Evolutionary conservation across 306 rosid genomes (phyloP).

Genomic region (Trifolium pratense): DNA sequence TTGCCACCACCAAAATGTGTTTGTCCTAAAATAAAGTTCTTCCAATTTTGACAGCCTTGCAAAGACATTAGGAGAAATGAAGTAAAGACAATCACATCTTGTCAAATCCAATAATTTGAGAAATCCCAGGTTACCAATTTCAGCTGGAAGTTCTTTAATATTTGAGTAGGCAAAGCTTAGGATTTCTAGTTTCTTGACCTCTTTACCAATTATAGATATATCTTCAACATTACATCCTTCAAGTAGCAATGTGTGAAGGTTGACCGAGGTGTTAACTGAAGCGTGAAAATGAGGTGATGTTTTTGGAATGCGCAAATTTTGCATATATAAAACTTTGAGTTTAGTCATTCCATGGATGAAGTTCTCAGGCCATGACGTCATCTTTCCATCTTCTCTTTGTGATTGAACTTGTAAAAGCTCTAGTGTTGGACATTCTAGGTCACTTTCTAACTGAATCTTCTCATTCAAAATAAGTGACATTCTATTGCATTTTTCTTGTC

Average conservation of each 20-base stretch:
- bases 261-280: slow-evolving; percentile 14
- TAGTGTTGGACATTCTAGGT: not conserved
- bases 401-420: not conserved
- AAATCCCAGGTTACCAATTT: slow-evolving; percentile 30
- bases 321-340: not conserved
- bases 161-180: slow-evolving; percentile 42
- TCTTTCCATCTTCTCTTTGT: not conserved
- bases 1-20: slow-evolving; percentile 15
- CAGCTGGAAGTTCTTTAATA: slow-evolving; percentile 31
- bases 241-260: slow-evolving; percentile 13
- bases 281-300: not conserved
- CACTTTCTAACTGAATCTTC: not conserved
- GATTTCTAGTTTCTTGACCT: slow-evolving; percentile 26
- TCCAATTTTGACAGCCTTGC: slow-evolving; percentile 31
- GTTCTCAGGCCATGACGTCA: not conserved
- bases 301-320: not conserved
- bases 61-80: slow-evolving; percentile 20
- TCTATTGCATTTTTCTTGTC: not conserved
- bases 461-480: slow-evolving; percentile 20
- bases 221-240: slow-evolving; percentile 38
- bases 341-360: not conserved
- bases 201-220: slow-evolving; percentile 36
- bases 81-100: slow-evolving; percentile 8
- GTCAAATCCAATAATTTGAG: slow-evolving; percentile 39
- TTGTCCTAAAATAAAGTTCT: slow-evolving; percentile 40